Conservation (phyloP, 1,139 yeast genomes). For the Yamadazyma taylorii region DNA sequence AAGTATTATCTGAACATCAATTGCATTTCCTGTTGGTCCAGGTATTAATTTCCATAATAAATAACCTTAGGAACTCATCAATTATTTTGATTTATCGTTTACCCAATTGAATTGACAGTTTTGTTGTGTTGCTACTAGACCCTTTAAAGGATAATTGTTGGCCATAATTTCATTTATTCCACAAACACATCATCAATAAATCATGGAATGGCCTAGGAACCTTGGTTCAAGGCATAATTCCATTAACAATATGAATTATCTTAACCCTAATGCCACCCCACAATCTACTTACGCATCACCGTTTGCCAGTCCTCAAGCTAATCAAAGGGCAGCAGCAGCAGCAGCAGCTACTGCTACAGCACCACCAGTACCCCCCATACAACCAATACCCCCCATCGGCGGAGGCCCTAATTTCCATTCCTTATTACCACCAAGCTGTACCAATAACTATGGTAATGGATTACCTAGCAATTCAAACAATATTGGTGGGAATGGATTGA, state of each 20-base stretch:
- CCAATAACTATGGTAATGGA: neutral
- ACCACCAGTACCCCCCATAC: constrained; percentile 6
- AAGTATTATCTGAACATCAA: too few relatives aligned
- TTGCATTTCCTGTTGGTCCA: too few relatives aligned
- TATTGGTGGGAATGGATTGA: too few relatives aligned
- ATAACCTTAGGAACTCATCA: too few relatives aligned
- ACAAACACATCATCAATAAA: too few relatives aligned
- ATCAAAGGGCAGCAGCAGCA: neutral
- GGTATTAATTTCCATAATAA: too few relatives aligned
- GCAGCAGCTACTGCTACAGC: constrained; percentile 4
- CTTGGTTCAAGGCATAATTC: constrained; percentile 8
- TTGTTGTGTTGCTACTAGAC: too few relatives aligned
- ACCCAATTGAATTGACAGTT: too few relatives aligned
- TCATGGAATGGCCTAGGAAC: constrained; percentile 12
- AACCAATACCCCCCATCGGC: neutral
- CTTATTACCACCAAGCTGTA: constrained; percentile 3
- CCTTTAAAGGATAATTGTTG: too few relatives aligned
- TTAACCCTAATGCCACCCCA: constrained; percentile 4
- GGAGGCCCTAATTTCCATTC: too few relatives aligned
- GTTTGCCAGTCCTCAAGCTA: constrained; percentile 8
- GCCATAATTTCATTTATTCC: neutral
- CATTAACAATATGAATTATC: neutral
- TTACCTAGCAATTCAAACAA: too few relatives aligned
- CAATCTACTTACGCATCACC: constrained; percentile 6
- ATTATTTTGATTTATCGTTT: too few relatives aligned